phyloP scores from a whole-genome alignment of 352 stramenopile genomes.

The Phytophthora agathidicida region DNA sequence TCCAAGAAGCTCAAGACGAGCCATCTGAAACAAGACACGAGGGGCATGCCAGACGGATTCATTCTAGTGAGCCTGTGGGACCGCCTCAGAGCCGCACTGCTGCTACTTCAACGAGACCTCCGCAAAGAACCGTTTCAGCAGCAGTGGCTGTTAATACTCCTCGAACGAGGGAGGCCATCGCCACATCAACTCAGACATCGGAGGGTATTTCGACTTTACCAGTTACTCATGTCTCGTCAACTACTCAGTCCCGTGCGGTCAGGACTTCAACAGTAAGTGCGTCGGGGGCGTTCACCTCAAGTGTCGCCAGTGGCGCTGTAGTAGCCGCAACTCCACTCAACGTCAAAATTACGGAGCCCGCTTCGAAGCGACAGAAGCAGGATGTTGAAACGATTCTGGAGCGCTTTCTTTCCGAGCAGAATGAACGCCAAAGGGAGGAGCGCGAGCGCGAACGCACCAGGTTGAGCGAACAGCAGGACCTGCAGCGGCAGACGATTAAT shows the following conservation, averaged over 20 bases:
- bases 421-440: slow-evolving; percentile 13
- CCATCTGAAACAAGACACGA: neutral
- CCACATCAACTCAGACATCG: neutral
- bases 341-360: neutral
- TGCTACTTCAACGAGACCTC: neutral
- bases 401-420: slow-evolving; percentile 24
- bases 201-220: neutral
- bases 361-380: slow-evolving; percentile 22
- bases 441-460: slow-evolving; percentile 9
- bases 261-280: no score
- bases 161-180: neutral
- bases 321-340: neutral
- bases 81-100: neutral
- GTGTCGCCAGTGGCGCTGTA: neutral
- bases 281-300: no score
- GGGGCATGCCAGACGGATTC: neutral
- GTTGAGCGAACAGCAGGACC: slow-evolving; percentile 19
- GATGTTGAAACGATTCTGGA: slow-evolving; percentile 22
- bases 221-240: neutral
- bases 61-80: neutral
- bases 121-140: no score
- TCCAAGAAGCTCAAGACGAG: neutral
- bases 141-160: neutral
- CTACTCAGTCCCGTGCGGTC: neutral
- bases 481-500: slow-evolving; percentile 27